A percentile compares a stretch with the other conserved stretches of the same genome.
Evolutionary conservation across 2,329 filamentous ascomycete species (phyloP).

Genomic region (Alternaria solani): DNA sequence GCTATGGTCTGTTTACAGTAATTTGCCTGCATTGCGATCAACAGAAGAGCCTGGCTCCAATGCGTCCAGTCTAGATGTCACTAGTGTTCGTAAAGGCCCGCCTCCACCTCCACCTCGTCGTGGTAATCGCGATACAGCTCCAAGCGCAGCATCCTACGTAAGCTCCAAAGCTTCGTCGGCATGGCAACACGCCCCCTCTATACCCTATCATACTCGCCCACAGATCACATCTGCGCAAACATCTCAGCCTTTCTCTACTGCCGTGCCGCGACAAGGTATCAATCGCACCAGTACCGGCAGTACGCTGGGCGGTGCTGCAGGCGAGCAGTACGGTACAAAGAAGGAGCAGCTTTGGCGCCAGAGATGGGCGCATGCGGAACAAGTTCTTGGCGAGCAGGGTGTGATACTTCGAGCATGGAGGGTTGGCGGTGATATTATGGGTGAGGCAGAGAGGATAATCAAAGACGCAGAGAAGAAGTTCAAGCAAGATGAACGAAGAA

Average conservation of each 20-base stretch:
- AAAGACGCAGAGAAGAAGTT: constrained; percentile 59
- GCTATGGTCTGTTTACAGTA: constrained; percentile 51
- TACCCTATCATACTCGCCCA: constrained; percentile 38
- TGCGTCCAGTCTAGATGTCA: constrained; percentile 18
- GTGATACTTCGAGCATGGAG: constrained; percentile 78
- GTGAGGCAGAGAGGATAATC: constrained; percentile 71
- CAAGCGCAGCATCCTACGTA: constrained; percentile 50
- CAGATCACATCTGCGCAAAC: constrained; percentile 27
- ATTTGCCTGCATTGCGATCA: constrained; percentile 47
- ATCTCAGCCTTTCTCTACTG: constrained; percentile 40
- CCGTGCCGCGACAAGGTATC: constrained; percentile 27
- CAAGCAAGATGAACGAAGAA: constrained; percentile 9
- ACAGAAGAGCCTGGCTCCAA: constrained; percentile 24
- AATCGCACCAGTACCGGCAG: constrained; percentile 39
- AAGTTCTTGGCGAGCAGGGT: constrained; percentile 68
- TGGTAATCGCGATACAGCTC: constrained; percentile 48
- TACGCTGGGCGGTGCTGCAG: constrained; percentile 31
- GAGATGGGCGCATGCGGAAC: constrained; percentile 71
- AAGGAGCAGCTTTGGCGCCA: constrained; percentile 77
- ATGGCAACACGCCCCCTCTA: constrained; percentile 46
- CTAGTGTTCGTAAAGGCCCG: constrained; percentile 30
- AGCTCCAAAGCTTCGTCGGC: constrained; percentile 47
- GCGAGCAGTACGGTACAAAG: constrained; percentile 62
- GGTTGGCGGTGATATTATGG: constrained; percentile 72
- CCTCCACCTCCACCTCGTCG: constrained; percentile 51